Base-by-base conservation (phyloP, 1,284 basidiomycete species). In the Moniliella sp. region DNA sequence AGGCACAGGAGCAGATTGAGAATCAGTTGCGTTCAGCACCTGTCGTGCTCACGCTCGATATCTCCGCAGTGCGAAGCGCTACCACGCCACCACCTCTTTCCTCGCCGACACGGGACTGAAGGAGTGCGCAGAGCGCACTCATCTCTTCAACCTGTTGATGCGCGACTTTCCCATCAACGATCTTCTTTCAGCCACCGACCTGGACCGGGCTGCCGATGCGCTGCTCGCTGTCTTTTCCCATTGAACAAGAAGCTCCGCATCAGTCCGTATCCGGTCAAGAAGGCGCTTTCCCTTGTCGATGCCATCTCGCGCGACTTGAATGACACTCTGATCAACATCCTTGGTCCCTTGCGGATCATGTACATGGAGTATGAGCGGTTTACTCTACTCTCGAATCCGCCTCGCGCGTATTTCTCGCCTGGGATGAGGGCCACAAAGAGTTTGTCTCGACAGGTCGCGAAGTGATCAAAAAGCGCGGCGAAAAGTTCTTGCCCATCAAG, bases 401-500 rank as follows among this genome's bases (percentile, higher is more conserved):
- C 0, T 73, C 73, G 43, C 71, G 70, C 23, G 84, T 93, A 34
- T 94, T 94, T 66, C 70, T 73, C 5, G 78, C 77, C 1, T 99
- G 88, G 88, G 88, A 94, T 61, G 88, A 93, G 53, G 71, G 76
- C 33, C 79, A 93, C 65, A 94, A 94, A 64, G 88, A 93, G 57
- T 97, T 97, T 56, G 93, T 84, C 13, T 88, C 86, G 53, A 81
- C 93, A 28, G 88, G 88, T 2, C 72, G 91, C 43, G 91, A 97
- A 55, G 77, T 93, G 18, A 86, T 79, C 25, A 69, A 86, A 39
- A 86, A 86, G 64, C 72, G 88, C 5, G 69, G 69, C 27, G 91
- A 97, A n/a, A 78, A 78, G 62, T 94, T 97, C 62, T 82, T 97
- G 38, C 86, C 86, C 3, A 94, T 97, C 69, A 93, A 94, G 64